Evolutionary conservation across 2,329 filamentous ascomycete species (phyloP).

Genomic region (Curvularia verruculosa): DNA sequence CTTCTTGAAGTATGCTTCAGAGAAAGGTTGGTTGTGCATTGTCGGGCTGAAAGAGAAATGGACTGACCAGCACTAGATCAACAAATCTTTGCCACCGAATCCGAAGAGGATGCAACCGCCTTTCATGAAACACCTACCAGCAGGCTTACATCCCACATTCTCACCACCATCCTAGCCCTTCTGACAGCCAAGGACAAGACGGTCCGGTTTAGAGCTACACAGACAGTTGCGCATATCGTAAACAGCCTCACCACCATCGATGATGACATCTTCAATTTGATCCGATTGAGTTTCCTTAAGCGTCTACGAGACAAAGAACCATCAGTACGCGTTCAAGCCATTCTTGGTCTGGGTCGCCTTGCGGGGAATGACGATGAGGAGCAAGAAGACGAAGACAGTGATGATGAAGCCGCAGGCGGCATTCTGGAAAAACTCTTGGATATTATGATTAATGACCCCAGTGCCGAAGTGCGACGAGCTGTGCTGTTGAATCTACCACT

Average conservation of each 20-base stretch:
- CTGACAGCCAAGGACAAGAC: slow-evolving; percentile 89
- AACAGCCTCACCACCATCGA: slow-evolving; percentile 92
- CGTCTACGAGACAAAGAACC: slow-evolving; percentile 93
- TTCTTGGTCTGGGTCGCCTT: slow-evolving; percentile 84
- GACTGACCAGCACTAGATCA: slow-evolving; percentile 34
- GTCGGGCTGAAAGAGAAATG: not conserved
- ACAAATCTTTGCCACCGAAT: slow-evolving; percentile 43
- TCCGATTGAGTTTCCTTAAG: slow-evolving; percentile 79
- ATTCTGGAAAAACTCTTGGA: slow-evolving; percentile 84
- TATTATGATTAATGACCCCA: slow-evolving; percentile 90
- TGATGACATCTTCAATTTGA: slow-evolving; percentile 83
- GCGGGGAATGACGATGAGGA: slow-evolving; percentile 68
- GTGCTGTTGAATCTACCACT: slow-evolving; percentile 91
- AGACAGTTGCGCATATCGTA: slow-evolving; percentile 88
- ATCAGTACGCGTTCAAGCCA: slow-evolving; percentile 88
- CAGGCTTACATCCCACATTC: slow-evolving; percentile 74
- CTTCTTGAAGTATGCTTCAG: slow-evolving; percentile 74
- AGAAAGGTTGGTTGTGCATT: slow-evolving; percentile 57
- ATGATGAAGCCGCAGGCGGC: slow-evolving; percentile 68
- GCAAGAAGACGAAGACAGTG: slow-evolving; percentile 71
- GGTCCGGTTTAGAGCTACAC: slow-evolving; percentile 86
- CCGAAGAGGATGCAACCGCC: slow-evolving; percentile 71
- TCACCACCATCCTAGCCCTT: slow-evolving; percentile 76
- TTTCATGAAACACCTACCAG: slow-evolving; percentile 84
- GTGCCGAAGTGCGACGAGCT: slow-evolving; percentile 87